Evolutionary conservation across 2,329 filamentous ascomycete genomes (phyloP).

Genomic region (Stemphylium lycopersici): DNA sequence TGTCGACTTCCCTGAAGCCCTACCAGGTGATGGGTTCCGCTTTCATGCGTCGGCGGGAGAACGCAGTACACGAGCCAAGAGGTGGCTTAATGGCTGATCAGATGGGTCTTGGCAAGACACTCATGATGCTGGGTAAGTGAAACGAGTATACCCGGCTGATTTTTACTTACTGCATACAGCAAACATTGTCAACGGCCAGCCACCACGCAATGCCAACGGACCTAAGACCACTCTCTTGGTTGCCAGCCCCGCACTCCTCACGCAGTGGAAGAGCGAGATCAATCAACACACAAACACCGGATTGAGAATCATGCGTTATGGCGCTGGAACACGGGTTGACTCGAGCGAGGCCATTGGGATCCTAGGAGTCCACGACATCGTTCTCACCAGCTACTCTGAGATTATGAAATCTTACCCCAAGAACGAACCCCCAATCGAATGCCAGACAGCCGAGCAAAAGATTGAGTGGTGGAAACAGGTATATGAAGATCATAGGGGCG

Average conservation of each 20-base stretch:
- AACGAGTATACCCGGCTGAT: background rate
- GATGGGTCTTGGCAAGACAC: conserved; percentile 52
- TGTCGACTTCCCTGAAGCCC: conserved; percentile 53
- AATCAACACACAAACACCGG: conserved; percentile 29
- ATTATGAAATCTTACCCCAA: conserved; percentile 53
- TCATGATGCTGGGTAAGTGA: conserved; percentile 45
- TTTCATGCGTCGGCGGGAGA: conserved; percentile 63
- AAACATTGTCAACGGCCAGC: conserved; percentile 52
- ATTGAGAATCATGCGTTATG: conserved; percentile 36
- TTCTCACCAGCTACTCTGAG: conserved; percentile 54
- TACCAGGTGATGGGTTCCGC: conserved; percentile 60
- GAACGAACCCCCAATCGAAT: conserved; percentile 44
- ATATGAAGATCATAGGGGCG: conserved; percentile 42
- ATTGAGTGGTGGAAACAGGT: conserved; percentile 47
- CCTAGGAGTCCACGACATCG: conserved; percentile 35
- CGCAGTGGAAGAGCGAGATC: conserved; percentile 50
- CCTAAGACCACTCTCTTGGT: conserved; percentile 52
- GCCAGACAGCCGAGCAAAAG: conserved; percentile 48
- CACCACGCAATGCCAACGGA: conserved; percentile 8
- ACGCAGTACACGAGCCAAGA: conserved; percentile 39
- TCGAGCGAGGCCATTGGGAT: conserved; percentile 20
- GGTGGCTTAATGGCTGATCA: conserved; percentile 53
- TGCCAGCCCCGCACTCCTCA: conserved; percentile 47
- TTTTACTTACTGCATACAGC: conserved; percentile 35
- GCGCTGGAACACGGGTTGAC: conserved; percentile 30